phyloP scores from a whole-genome alignment of 2,329 filamentous ascomycete species.

The Diaporthe vexans region DNA sequence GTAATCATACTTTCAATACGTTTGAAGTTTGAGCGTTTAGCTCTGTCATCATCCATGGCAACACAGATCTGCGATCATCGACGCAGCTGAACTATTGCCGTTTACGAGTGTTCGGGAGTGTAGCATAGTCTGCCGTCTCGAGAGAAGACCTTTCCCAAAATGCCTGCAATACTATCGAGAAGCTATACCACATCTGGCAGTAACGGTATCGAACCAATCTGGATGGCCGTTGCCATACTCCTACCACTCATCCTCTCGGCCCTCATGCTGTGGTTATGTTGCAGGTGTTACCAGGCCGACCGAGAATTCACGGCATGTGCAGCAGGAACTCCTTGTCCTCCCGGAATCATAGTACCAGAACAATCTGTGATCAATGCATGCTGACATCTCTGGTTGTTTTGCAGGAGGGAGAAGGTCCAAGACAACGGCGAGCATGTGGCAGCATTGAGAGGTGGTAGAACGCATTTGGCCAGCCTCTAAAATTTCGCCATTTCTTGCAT shows the following conservation, averaged over 20 bases:
- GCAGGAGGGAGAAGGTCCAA: neutral
- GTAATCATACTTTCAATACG: no score
- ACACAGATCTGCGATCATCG: no score
- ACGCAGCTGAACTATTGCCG: neutral
- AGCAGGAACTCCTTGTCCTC: neutral
- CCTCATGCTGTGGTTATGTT: conserved; percentile 28
- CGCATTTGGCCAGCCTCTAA: neutral
- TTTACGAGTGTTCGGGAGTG: no score
- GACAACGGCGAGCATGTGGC: neutral
- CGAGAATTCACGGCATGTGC: neutral
- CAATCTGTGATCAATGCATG: neutral
- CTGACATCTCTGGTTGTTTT: neutral
- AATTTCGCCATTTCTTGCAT: neutral
- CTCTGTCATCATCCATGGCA: neutral
- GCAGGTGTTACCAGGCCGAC: conserved; percentile 8
- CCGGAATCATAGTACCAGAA: neutral
- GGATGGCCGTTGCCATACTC: conserved; percentile 35
- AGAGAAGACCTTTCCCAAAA: neutral
- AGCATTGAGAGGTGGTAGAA: neutral
- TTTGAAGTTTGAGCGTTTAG: no score
- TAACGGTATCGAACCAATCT: conserved; percentile 31
- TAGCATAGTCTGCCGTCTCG: neutral
- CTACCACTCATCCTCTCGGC: conserved; percentile 17
- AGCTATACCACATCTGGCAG: conserved; percentile 18
- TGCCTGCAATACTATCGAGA: conserved; percentile 13